Base-by-base conservation (phyloP, 208 protist species). In the Crithidia sp. region DNA sequence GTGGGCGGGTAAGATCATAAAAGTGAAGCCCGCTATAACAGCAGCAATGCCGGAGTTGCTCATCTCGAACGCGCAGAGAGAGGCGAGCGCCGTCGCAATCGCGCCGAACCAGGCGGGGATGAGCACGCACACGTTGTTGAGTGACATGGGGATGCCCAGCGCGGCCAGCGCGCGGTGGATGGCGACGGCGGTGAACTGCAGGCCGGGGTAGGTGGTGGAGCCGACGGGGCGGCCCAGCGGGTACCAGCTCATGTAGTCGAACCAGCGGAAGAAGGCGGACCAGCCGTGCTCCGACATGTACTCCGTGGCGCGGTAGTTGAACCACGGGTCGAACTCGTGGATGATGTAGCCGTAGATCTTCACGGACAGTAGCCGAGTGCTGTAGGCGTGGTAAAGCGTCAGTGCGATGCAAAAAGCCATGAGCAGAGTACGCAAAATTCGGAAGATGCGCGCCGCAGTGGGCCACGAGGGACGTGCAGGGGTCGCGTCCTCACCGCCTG, bases 231-330 rank as follows among this genome's bases (percentile, higher is more conserved):
- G 84, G 45, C 99, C 99, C n/a, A 99, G 85, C 67, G 98, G 98
- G 84, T 99, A 99, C 98, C 98, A 99, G 56, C 90, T 88, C 67
- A 85, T 88, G 66, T 99, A 90, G 90, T 99, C 99, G 77, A 99
- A 99, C 99, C 99, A 99, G 87, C 98, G 98, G 73, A 98, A 91
- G 86, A 99, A 99, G 54, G 98, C 88, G 55, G 91, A 85, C 74
- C 94, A 97, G 70, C 98, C 98, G 72, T 99, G 75, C 37, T 92
- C 75, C 17, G 76, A 84, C 39, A 98, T 84, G 77, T 98, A 98
- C 85, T 98, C 59, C 44, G 95, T 89, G 13, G 94, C 89, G 54
- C 95, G 90, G 81, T 87, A 97, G 84, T 98, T 98, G 83, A 98
- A 98, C 90, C 92, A 96, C 63, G 91, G 92, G 76, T 97, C 94